Evolutionary conservation across 2,329 filamentous ascomycete genomes (phyloP).

Genomic region (Monilinia fructicola): DNA sequence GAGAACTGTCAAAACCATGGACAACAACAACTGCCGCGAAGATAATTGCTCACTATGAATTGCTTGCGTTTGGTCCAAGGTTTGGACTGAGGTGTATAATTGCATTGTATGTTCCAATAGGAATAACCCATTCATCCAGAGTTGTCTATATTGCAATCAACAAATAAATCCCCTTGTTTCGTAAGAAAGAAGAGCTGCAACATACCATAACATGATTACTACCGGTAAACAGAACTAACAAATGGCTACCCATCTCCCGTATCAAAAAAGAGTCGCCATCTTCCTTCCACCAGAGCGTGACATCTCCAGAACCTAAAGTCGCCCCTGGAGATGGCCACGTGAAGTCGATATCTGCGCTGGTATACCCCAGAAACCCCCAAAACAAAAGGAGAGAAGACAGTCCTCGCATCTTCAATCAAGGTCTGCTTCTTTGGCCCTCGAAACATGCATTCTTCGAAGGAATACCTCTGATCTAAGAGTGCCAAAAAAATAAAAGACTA

Average conservation of each 20-base stretch:
- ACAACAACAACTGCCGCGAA: background rate
- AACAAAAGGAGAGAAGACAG: background rate
- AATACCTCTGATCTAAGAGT: background rate
- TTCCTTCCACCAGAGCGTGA: conserved; percentile 21
- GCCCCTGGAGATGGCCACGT: conserved; percentile 11
- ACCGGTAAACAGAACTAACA: conserved; percentile 21
- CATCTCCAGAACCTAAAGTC: conserved; percentile 8
- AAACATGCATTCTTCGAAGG: conserved; percentile 18
- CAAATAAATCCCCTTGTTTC: background rate
- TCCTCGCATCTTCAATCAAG: conserved; percentile 18
- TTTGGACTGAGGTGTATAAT: conserved; percentile 16
- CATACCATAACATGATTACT: conserved; percentile 20
- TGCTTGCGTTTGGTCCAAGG: conserved; percentile 19
- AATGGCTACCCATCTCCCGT: conserved; percentile 9
- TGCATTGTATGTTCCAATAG: conserved; percentile 3
- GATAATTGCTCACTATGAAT: conserved; percentile 8
- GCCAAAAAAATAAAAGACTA: background rate
- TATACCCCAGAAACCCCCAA: background rate
- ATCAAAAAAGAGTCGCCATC: conserved; percentile 19
- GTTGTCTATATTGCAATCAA: conserved; percentile 15
- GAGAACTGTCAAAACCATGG: conserved; percentile 1
- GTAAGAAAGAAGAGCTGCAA: background rate
- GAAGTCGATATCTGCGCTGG: conserved; percentile 20
- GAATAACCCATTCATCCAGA: conserved; percentile 17
- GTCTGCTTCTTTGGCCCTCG: background rate